phyloP scores from a whole-genome alignment of 352 stramenopile genomes.

The Globisporangium heterothallicum region DNA sequence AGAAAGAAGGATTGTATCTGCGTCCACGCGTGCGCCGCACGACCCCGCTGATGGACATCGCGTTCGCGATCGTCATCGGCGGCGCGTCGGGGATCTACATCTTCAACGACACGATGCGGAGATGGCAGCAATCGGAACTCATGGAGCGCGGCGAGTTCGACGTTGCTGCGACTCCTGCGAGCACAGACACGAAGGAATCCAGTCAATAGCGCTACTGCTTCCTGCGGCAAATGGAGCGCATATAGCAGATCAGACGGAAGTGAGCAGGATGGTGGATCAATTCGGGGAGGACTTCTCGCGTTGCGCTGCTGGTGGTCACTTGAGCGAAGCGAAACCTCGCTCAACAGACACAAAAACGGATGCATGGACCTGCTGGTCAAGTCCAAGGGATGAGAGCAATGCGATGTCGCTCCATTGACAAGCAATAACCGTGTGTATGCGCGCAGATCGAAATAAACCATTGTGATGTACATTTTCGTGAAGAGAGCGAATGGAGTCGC shows the following conservation, averaged over 20 bases:
- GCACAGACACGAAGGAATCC: background rate
- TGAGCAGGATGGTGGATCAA: too few relatives aligned
- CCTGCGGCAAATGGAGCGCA: too few relatives aligned
- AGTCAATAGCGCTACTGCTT: background rate
- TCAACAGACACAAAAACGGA: too few relatives aligned
- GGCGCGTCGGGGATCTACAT: slow-evolving; percentile 65
- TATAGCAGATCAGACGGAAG: too few relatives aligned
- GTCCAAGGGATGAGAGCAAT: too few relatives aligned
- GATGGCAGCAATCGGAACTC: slow-evolving; percentile 34
- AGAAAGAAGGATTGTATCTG: slow-evolving; percentile 44
- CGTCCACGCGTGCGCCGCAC: slow-evolving; percentile 44
- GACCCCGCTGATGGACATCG: slow-evolving; percentile 58
- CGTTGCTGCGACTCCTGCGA: background rate
- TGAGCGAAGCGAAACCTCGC: too few relatives aligned
- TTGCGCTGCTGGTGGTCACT: too few relatives aligned
- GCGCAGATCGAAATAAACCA: background rate
- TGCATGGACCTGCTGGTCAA: too few relatives aligned
- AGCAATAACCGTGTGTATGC: background rate
- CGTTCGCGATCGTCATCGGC: slow-evolving; percentile 43
- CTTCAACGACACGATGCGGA: slow-evolving; percentile 62
- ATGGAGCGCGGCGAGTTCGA: background rate
- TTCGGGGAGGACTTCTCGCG: too few relatives aligned
- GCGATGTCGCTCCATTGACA: too few relatives aligned
- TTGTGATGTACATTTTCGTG: slow-evolving; percentile 1
- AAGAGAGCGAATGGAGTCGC: background rate